Conservation (phyloP, 2,329 filamentous ascomycete genomes). For the Monilinia fructigena region DNA sequence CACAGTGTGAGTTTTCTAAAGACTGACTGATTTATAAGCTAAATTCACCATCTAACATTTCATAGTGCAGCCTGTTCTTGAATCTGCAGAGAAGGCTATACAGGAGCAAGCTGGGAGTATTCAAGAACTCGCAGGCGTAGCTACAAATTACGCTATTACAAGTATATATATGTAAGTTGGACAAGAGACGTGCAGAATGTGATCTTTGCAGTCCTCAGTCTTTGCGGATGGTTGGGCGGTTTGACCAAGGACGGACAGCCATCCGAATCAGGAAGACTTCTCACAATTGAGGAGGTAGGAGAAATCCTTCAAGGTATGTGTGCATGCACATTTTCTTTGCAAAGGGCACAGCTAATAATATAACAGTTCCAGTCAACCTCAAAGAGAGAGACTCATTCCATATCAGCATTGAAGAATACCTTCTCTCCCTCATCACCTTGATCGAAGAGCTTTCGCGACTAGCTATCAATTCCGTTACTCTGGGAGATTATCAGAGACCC, state of each 20-base stretch:
- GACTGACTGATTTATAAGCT: background rate
- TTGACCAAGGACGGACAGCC: conserved; percentile 54
- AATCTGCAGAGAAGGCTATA: conserved; percentile 68
- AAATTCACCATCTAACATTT: conserved; percentile 24
- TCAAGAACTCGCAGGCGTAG: conserved; percentile 65
- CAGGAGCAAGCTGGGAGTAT: conserved; percentile 70
- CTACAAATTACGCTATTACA: conserved; percentile 95
- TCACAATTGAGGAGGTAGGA: conserved; percentile 87
- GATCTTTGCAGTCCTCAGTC: conserved; percentile 56
- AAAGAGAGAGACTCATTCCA: conserved; percentile 91
- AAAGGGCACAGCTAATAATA: conserved; percentile 25
- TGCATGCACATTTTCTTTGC: background rate
- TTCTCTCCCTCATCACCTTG: conserved; percentile 80
- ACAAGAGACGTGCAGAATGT: conserved; percentile 78
- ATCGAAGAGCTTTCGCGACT: conserved; percentile 89
- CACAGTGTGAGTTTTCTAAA: conserved; percentile 50
- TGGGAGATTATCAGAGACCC: conserved; percentile 83
- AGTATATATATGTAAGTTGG: conserved; percentile 85
- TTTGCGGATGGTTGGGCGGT: conserved; percentile 76
- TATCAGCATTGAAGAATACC: conserved; percentile 94
- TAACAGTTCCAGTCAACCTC: conserved; percentile 80
- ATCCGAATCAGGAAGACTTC: conserved; percentile 61
- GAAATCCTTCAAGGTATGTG: conserved; percentile 62
- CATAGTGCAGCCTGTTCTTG: conserved; percentile 66
- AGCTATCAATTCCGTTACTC: conserved; percentile 89